phyloP scores from a whole-genome alignment of 1,284 basidiomycete species.

The Cystobasidium sp. region DNA sequence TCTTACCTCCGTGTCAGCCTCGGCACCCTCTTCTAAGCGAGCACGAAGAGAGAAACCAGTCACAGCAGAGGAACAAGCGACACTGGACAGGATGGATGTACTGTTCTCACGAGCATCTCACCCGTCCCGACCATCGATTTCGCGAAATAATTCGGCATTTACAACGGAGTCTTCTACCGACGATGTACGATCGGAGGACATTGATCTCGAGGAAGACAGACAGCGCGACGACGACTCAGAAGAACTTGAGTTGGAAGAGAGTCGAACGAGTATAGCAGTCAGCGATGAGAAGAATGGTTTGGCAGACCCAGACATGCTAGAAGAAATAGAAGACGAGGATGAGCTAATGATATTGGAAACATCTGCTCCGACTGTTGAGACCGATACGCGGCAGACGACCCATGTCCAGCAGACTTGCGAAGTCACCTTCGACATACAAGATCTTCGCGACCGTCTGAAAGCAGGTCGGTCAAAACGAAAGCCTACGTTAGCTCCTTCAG shows the following conservation, averaged over 20 bases:
- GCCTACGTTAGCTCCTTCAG: too few relatives aligned
- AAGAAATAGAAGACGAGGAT: neutral
- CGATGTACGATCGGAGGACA: conserved; percentile 19
- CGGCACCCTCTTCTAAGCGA: neutral
- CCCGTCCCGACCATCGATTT: neutral
- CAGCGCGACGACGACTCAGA: neutral
- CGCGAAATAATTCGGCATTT: neutral
- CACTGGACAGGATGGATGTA: conserved; percentile 10
- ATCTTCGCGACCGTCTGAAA: neutral
- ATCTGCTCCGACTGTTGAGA: neutral
- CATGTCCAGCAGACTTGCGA: neutral
- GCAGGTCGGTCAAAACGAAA: neutral
- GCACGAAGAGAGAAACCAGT: conserved; percentile 13
- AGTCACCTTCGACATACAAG: neutral
- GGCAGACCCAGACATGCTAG: conserved; percentile 30
- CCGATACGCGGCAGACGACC: neutral
- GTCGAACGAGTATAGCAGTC: conserved; percentile 2
- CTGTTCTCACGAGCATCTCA: conserved; percentile 5
- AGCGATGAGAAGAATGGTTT: neutral
- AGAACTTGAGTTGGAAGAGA: neutral
- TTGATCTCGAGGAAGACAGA: neutral
- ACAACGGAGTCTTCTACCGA: neutral
- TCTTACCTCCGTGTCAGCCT: neutral
- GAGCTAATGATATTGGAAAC: neutral
- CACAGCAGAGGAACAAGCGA: conserved; percentile 2